Conservation (phyloP, 495 filamentous ascomycete species). For the Hypoxylon crocopeplum region DNA sequence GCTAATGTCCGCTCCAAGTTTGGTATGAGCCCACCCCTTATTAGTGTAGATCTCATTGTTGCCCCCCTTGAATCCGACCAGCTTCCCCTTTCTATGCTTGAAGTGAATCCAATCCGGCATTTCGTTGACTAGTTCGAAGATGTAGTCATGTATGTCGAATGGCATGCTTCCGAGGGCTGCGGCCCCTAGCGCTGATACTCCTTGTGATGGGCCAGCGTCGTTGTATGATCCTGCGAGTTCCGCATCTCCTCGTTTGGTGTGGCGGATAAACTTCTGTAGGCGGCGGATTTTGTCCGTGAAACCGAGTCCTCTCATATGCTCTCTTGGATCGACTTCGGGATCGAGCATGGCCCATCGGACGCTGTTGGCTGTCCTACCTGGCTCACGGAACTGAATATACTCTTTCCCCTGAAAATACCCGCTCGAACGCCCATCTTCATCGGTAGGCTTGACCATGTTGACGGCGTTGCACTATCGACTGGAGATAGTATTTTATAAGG, state of each 20-base stretch:
- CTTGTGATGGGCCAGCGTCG: too few species aligned
- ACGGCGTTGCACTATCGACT: too few species aligned
- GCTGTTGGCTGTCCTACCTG: not conserved
- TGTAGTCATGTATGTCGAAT: not conserved
- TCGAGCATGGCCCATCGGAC: constrained; percentile 7
- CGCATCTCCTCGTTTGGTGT: not conserved
- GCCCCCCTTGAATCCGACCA: not conserved
- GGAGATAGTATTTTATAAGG: too few species aligned
- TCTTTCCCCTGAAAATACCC: too few species aligned
- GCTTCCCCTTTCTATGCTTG: not conserved
- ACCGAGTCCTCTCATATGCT: not conserved
- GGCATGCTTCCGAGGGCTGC: constrained; percentile 8
- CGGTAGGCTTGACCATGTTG: too few species aligned
- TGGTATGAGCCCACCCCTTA: constrained; percentile 8
- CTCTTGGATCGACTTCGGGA: not conserved
- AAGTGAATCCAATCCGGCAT: constrained; percentile 18
- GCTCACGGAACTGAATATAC: too few species aligned
- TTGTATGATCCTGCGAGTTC: too few species aligned
- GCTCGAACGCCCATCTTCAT: too few species aligned
- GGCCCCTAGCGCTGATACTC: too few species aligned
- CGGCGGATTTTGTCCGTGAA: not conserved
- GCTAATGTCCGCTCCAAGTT: constrained; percentile 5
- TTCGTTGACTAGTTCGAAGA: constrained; percentile 8
- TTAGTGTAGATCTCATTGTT: constrained; percentile 8
- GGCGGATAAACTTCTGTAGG: not conserved